These are phyloP conservation scores for Acaromyces ingoldii DNA, from an alignment of 1,284 basidiomycete genomes.

Conservation along the genomic window DNA sequence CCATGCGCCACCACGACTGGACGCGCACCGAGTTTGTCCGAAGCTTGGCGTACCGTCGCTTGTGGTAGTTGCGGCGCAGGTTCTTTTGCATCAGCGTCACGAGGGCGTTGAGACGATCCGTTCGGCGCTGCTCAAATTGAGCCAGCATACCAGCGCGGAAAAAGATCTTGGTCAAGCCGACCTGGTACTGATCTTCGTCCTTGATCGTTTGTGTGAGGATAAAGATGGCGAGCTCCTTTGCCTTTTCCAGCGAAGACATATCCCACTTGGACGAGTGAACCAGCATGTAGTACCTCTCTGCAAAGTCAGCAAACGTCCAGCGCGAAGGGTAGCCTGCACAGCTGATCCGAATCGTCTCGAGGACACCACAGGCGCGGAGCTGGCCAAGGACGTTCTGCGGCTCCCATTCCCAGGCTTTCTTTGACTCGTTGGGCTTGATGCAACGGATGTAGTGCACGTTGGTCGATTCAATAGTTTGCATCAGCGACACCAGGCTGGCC, in stretches of 20 bases:
- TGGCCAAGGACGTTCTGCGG: conserved; percentile 94
- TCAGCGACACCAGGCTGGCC: conserved; percentile 82
- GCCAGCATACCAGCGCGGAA: conserved; percentile 99
- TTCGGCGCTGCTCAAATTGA: conserved; percentile 84
- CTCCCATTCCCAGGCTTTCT: conserved; percentile 93
- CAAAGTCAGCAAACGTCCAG: conserved; percentile 98
- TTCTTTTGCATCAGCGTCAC: conserved; percentile 98
- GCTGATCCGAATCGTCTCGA: conserved; percentile 97
- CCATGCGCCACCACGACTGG: conserved; percentile 89
- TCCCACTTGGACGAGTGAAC: conserved; percentile 79
- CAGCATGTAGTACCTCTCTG: conserved; percentile 98
- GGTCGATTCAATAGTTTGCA: conserved; percentile 95
- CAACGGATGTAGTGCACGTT: conserved; percentile 99
- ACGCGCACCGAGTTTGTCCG: conserved; percentile 73
- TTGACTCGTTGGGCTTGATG: conserved; percentile 98
- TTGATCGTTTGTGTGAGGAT: conserved; percentile 82
- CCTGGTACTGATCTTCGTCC: conserved; percentile 93
- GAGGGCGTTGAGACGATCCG: conserved; percentile 78
- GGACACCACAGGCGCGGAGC: conserved; percentile 93
- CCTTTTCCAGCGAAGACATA: conserved; percentile 56
- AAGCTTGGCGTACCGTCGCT: conserved; percentile 72
- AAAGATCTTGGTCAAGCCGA: conserved; percentile 96
- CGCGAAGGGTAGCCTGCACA: conserved; percentile 98
- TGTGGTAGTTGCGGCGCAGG: conserved; percentile 76
- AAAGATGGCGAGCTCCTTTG: conserved; percentile 66